Base-by-base conservation (phyloP, 1,284 basidiomycete species). In the Trichosporon ovoides region DNA sequence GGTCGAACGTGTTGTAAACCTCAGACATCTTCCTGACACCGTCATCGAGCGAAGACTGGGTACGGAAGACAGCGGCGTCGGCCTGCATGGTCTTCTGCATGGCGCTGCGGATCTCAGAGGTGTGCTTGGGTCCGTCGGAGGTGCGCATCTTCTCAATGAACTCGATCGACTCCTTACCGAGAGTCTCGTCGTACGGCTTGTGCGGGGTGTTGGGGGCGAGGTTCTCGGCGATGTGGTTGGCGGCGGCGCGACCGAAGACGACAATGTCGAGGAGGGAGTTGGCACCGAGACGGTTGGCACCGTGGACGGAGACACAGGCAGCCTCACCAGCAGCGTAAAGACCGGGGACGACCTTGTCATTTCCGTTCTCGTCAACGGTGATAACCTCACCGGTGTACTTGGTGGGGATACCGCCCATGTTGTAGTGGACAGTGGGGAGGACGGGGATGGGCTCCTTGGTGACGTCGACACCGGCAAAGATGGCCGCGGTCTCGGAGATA, bases 31-130 rank as follows among this genome's bases (percentile, higher is more conserved):
- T 93, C 76, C 83, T 69, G 40, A 96, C 91, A 80, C 96, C 96
- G 70, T 95, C 87, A 70, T 98, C 93, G 63, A 99, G 82, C 57
- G 87, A 87, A 69, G 85, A 78, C 76, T 98, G 94, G 36, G 91
- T 98, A 69, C 94, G 83, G 83, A 93, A 93, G 64, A 93, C 91
- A 66, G 90, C 91, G 53, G 90, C 91, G 76, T 94, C 90, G 50
- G 85, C 77, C 79, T 98, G 95, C 95, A 99, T 98, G 54, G 92
- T 91, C 82, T 96, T 97, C 79, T 98, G 96, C 92, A 98, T 94
- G 72, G 91, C 86, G 62, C 96, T 78, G 65, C 96, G 85, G 75
- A 98, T 89, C 73, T 94, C 84, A 19, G 92, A 87, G 43, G 95
- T 98, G 50, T 89, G 82, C 69, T 89, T 84, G 36, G 88, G 83